phyloP scores from a whole-genome alignment of 306 rosid species.

The Trifolium dubium region DNA sequence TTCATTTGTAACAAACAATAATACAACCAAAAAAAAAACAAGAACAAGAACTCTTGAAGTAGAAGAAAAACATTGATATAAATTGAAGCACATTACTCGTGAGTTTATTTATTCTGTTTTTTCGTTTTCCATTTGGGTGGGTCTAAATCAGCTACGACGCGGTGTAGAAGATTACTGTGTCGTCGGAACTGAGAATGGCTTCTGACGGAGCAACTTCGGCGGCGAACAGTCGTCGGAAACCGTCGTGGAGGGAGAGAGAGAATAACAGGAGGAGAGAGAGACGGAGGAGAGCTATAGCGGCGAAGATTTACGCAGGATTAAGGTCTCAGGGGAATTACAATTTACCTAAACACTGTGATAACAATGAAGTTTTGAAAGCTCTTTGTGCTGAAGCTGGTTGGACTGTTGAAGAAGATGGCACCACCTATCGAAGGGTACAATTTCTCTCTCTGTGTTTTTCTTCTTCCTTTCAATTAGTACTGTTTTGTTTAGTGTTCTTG shows the following conservation, averaged over 20 bases:
- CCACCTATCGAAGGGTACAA: slow-evolving; percentile 82
- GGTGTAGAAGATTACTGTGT: neutral
- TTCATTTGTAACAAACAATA: neutral
- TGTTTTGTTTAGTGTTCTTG: neutral
- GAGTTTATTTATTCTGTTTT: slow-evolving; percentile 40
- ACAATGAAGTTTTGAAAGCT: slow-evolving; percentile 89
- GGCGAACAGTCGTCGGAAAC: slow-evolving; percentile 70
- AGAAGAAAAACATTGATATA: neutral
- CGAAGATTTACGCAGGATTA: slow-evolving; percentile 81
- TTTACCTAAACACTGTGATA: slow-evolving; percentile 90
- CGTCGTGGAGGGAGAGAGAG: slow-evolving; percentile 99
- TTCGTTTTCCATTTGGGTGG: slow-evolving; percentile 3
- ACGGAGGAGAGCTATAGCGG: slow-evolving; percentile 79
- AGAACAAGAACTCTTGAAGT: neutral
- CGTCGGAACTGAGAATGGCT: slow-evolving; percentile 52
- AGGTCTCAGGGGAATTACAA: slow-evolving; percentile 90
- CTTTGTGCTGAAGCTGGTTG: slow-evolving; percentile 92
- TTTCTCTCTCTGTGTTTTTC: neutral
- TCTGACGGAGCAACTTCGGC: slow-evolving; percentile 89
- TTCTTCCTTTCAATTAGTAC: neutral
- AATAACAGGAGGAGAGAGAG: slow-evolving; percentile 90
- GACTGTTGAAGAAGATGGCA: slow-evolving; percentile 95
- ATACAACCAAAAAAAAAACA: neutral
- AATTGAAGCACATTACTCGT: slow-evolving; percentile 65
- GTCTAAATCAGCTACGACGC: slow-evolving; percentile 56